phyloP scores from a whole-genome alignment of 768 basidiomycete genomes.

The Amanita polypyramis region DNA sequence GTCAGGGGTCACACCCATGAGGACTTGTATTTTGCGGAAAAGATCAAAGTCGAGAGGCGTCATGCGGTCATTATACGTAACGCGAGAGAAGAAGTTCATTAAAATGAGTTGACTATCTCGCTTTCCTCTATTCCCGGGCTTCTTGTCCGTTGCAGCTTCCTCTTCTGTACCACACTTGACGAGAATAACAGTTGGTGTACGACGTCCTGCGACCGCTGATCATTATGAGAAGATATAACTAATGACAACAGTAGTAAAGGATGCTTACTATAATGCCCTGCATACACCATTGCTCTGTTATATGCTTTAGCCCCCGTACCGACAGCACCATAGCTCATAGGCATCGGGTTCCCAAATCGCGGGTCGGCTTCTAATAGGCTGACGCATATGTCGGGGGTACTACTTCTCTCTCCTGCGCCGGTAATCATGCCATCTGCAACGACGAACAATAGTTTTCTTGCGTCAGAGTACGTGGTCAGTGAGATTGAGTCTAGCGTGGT shows the following conservation, averaged over 20 bases:
- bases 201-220: conserved; percentile 70
- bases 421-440: conserved; percentile 99
- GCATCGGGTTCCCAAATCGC: conserved; percentile 89
- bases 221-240: conserved; percentile 4
- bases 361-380: conserved; percentile 85
- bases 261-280: conserved; percentile 91
- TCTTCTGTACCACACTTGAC: conserved; percentile 94
- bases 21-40: conserved; percentile 89
- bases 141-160: conserved; percentile 77
- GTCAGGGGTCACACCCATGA: conserved; percentile 99
- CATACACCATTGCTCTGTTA: conserved; percentile 97
- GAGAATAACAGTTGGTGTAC: conserved; percentile 88
- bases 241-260: not conserved
- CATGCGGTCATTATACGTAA: conserved; percentile 99
- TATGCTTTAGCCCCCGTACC: conserved; percentile 83
- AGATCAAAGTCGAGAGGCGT: conserved; percentile 94
- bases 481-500: conserved; percentile 94
- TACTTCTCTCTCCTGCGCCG: conserved; percentile 89
- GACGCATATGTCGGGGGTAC: conserved; percentile 96
- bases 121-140: conserved; percentile 97
- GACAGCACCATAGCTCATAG: conserved; percentile 90
- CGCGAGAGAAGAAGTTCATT: conserved; percentile 99
- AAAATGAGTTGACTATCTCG: conserved; percentile 97
- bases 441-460: conserved; percentile 84
- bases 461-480: conserved; percentile 81